These are phyloP conservation scores for Leishmania gerbilli DNA, from an alignment of 208 protist genomes.

Conservation along the genomic window DNA sequence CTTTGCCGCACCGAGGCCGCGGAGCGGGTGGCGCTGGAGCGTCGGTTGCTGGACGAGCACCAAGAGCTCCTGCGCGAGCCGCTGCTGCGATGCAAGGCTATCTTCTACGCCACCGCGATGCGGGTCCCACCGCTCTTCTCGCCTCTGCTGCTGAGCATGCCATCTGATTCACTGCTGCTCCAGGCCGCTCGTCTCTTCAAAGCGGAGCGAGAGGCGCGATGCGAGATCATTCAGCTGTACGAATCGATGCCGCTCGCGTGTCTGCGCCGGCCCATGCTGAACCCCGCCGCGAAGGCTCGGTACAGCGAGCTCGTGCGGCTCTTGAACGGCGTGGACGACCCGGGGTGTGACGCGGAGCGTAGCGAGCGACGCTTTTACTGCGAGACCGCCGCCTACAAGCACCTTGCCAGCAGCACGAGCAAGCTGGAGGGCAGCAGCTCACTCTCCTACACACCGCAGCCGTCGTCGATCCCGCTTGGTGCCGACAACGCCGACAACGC, in stretches of 20 bases:
- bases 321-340: constrained; percentile 12
- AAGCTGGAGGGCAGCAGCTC: constrained; percentile 4
- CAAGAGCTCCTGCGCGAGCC: constrained; percentile 33
- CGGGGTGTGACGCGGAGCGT: constrained; percentile 36
- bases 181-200: constrained; percentile 64
- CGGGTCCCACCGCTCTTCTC: constrained; percentile 61
- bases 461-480: background rate
- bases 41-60: constrained; percentile 38
- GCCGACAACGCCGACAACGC: background rate
- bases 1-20: constrained; percentile 66
- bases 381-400: constrained; percentile 14
- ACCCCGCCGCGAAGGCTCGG: constrained; percentile 43
- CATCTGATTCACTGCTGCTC: constrained; percentile 36
- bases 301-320: constrained; percentile 41
- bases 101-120: constrained; percentile 24
- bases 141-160: constrained; percentile 53
- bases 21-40: constrained; percentile 57
- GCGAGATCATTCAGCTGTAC: constrained; percentile 59
- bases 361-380: constrained; percentile 29
- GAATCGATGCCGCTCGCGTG: constrained; percentile 54
- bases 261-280: constrained; percentile 60
- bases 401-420: constrained; percentile 18
- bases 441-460: background rate
- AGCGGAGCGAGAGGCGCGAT: constrained; percentile 48
- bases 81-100: constrained; percentile 28